phyloP scores from a whole-genome alignment of 108 stramenopile species.

The Cyclotella baltica region DNA sequence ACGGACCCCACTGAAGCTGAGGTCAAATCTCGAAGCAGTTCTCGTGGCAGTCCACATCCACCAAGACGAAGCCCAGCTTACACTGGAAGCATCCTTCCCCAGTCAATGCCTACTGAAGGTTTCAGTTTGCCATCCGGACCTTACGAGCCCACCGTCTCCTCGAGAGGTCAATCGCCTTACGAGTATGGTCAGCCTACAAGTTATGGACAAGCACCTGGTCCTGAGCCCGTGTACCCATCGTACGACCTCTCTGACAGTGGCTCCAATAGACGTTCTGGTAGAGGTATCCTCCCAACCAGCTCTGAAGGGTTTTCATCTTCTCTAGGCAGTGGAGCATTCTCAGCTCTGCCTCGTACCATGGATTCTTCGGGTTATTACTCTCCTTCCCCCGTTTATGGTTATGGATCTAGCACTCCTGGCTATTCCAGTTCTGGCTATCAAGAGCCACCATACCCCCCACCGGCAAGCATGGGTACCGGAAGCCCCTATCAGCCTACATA shows the following conservation, averaged over 20 bases:
- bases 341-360: slow-evolving; percentile 20
- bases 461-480: slow-evolving; percentile 8
- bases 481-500: slow-evolving; percentile 19
- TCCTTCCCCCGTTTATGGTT: slow-evolving; percentile 34
- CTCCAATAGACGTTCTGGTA: not conserved
- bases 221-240: slow-evolving; percentile 11
- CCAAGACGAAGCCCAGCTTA: slow-evolving; percentile 9
- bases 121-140: slow-evolving; percentile 11
- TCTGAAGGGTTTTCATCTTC: slow-evolving; percentile 22
- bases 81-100: slow-evolving; percentile 24
- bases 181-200: slow-evolving; percentile 24
- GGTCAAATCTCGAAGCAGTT: not conserved
- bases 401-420: slow-evolving; percentile 36
- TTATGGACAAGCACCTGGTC: not conserved
- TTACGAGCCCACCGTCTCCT: slow-evolving; percentile 6
- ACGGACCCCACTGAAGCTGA: not conserved
- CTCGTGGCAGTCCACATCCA: not conserved
- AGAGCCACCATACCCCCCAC: slow-evolving; percentile 7
- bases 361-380: slow-evolving; percentile 2
- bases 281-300: slow-evolving; percentile 32
- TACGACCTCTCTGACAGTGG: slow-evolving; percentile 12
- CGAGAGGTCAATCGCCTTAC: slow-evolving; percentile 20
- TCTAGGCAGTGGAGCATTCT: slow-evolving; percentile 12
- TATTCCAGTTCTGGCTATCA: slow-evolving; percentile 10
- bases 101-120: slow-evolving; percentile 27